These are phyloP conservation scores for Takashimella tepidaria DNA, from an alignment of 1,284 basidiomycete species.

Conservation along the genomic window DNA sequence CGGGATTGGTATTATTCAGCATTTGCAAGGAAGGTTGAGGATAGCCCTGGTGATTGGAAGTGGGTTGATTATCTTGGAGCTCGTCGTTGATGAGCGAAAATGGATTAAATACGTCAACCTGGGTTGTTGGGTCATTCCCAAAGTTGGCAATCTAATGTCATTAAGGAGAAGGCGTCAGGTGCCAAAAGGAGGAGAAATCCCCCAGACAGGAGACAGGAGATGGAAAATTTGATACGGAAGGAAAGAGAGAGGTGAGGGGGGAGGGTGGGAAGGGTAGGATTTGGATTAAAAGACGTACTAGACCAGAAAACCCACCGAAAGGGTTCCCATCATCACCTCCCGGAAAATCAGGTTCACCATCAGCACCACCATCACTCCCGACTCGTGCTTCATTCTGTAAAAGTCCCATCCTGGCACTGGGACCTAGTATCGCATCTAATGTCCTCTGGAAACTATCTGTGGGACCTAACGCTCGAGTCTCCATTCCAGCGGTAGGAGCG, in stretches of 20 bases:
- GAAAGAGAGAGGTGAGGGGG: too few species aligned
- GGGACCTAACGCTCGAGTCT: conserved; percentile 8
- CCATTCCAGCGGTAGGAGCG: neutral
- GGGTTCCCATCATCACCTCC: conserved; percentile 3
- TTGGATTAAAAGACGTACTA: neutral
- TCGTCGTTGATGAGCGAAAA: conserved; percentile 12
- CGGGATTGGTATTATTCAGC: neutral
- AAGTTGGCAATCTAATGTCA: too few species aligned
- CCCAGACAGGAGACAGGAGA: too few species aligned
- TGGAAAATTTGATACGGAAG: too few species aligned
- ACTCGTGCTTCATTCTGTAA: conserved; percentile 14
- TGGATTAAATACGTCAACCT: conserved; percentile 12
- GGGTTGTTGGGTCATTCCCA: too few species aligned
- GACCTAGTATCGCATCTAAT: conserved; percentile 10
- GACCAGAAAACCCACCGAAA: neutral
- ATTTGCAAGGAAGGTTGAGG: conserved; percentile 5
- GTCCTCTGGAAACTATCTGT: conserved; percentile 15
- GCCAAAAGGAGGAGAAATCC: too few species aligned
- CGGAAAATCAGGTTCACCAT: conserved; percentile 1
- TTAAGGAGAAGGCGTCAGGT: too few species aligned
- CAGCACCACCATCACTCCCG: too few species aligned
- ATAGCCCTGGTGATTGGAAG: neutral
- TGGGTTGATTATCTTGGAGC: neutral
- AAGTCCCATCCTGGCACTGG: conserved; percentile 9
- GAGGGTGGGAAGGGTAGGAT: neutral